A percentile compares a stretch with the other conserved stretches of the same genome.
phyloP scores from a whole-genome alignment of 192 early-diverging fungal genomes.

The Backusella mclennaniae region DNA sequence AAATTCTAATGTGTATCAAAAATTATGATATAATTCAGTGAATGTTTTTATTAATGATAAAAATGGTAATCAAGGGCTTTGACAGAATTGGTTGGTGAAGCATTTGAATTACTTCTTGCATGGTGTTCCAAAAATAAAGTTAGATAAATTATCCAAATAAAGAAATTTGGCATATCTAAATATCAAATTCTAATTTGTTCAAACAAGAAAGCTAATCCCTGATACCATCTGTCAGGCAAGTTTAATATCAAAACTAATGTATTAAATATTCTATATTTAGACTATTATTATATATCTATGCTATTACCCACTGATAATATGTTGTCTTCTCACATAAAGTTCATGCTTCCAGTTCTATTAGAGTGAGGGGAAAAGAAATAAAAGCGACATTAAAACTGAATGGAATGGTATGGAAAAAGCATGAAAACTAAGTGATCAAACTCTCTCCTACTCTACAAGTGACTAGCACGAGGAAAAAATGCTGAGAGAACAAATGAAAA shows the following conservation, averaged over 20 bases:
- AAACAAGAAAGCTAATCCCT: not conserved
- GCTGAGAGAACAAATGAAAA: conserved; percentile 1
- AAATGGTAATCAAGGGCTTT: not conserved
- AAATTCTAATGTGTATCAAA: not conserved
- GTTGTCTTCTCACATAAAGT: not conserved
- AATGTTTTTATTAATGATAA: not conserved
- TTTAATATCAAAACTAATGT: not conserved
- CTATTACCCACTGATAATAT: not conserved
- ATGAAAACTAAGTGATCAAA: not conserved
- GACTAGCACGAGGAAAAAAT: conserved; percentile 1
- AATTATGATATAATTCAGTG: not conserved
- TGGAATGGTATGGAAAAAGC: not conserved
- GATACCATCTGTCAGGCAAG: not conserved
- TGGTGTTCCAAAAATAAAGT: not conserved
- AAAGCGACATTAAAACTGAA: not conserved
- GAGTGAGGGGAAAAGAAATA: not conserved
- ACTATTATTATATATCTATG: not conserved
- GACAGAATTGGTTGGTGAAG: not conserved
- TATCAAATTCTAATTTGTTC: not conserved
- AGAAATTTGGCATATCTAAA: not conserved
- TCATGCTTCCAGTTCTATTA: not conserved
- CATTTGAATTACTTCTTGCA: conserved; percentile 6
- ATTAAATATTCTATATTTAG: not conserved
- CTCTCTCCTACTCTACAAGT: not conserved
- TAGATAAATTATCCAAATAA: not conserved